phyloP scores from a whole-genome alignment of 495 filamentous ascomycete species.

The Hyaloscypha hepaticicola region DNA sequence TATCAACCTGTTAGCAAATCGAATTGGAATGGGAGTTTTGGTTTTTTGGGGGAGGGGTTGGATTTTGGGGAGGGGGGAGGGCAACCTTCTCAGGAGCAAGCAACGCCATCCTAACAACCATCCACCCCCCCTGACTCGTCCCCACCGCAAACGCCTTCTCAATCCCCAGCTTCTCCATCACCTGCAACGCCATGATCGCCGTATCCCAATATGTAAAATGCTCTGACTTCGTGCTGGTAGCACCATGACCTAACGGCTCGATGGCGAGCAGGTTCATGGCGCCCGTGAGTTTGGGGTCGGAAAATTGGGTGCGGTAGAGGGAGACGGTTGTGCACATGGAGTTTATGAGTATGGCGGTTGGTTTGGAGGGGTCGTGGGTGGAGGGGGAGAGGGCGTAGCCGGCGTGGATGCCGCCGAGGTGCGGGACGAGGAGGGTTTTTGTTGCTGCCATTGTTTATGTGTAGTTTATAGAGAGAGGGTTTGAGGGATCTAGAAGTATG shows the following conservation, averaged over 20 bases:
- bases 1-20: background rate
- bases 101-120: slow-evolving; percentile 58
- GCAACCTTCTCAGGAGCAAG: slow-evolving; percentile 58
- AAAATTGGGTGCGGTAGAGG: slow-evolving; percentile 52
- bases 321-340: slow-evolving; percentile 55
- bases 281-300: slow-evolving; percentile 43
- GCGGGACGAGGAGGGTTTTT: slow-evolving; percentile 48
- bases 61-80: slow-evolving; percentile 1
- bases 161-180: slow-evolving; percentile 50
- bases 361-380: slow-evolving; percentile 50
- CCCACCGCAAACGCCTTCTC: slow-evolving; percentile 57
- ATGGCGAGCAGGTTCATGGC: slow-evolving; percentile 53
- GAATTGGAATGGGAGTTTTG: background rate
- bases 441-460: no score
- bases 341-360: slow-evolving; percentile 59
- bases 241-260: slow-evolving; percentile 56
- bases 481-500: no score
- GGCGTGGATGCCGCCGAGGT: slow-evolving; percentile 54
- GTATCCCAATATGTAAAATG: slow-evolving; percentile 58
- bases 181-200: slow-evolving; percentile 48
- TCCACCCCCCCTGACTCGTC: slow-evolving; percentile 64
- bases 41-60: background rate
- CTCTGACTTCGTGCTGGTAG: slow-evolving; percentile 41
- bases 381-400: slow-evolving; percentile 48
- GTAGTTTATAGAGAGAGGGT: no score